Conservation (phyloP, 2,329 filamentous ascomycete genomes). For the Magnaporthiopsis rhizophila region DNA sequence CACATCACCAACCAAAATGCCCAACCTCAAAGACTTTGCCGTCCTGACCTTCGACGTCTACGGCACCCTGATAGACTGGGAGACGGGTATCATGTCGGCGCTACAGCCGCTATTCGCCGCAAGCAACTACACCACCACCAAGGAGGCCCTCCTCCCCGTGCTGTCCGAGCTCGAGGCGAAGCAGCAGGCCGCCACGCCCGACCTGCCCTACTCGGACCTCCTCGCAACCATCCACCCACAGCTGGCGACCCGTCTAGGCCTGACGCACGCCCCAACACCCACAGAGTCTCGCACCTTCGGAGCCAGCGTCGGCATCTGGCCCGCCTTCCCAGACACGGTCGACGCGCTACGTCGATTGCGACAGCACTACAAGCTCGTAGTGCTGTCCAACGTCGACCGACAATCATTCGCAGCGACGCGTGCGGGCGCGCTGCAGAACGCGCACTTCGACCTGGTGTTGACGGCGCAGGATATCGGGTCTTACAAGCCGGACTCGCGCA, state of each 20-base stretch:
- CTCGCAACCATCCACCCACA: conserved; percentile 40
- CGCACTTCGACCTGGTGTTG: conserved; percentile 53
- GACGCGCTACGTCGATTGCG: conserved; percentile 40
- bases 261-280: conserved; percentile 21
- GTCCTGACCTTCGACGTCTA: conserved; percentile 69
- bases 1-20: not conserved
- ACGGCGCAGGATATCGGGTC: conserved; percentile 64
- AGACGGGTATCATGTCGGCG: conserved; percentile 51
- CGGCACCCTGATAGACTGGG: conserved; percentile 74
- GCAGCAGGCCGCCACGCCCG: conserved; percentile 46
- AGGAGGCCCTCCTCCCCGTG: conserved; percentile 24
- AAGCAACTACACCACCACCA: conserved; percentile 1
- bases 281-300: conserved; percentile 42
- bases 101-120: conserved; percentile 40
- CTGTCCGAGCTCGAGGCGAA: conserved; percentile 34
- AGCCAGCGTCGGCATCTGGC: conserved; percentile 42
- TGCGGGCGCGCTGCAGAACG: conserved; percentile 33
- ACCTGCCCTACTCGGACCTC: conserved; percentile 51
- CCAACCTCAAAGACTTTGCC: conserved; percentile 18
- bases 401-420: conserved; percentile 26
- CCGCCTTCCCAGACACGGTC: conserved; percentile 49
- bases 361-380: conserved; percentile 47
- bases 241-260: conserved; percentile 34
- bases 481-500: conserved; percentile 59
- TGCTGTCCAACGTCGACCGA: conserved; percentile 53